phyloP scores from a whole-genome alignment of 2,329 filamentous ascomycete species.

The Cordyceps fumosorosea region DNA sequence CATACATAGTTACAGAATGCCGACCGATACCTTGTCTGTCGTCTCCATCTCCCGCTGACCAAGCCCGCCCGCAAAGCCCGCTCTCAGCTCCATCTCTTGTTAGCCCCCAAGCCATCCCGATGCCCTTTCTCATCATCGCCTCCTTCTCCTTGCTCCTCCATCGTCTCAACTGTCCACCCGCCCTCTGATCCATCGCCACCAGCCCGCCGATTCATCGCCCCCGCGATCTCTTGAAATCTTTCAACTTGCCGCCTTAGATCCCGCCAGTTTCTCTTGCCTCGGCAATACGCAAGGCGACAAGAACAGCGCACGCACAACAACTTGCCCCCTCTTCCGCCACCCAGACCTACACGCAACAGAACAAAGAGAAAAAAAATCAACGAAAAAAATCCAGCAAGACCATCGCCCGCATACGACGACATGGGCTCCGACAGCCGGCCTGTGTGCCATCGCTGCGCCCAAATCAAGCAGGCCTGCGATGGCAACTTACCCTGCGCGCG shows the following conservation, averaged over 20 bases:
- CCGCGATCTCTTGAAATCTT: background rate
- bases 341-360: background rate
- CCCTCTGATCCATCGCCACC: background rate
- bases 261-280: background rate
- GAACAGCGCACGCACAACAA: background rate
- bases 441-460: constrained; percentile 29
- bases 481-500: constrained; percentile 27
- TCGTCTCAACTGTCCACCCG: background rate
- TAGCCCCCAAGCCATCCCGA: background rate
- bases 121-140: background rate
- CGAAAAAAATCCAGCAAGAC: background rate
- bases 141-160: background rate
- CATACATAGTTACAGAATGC: too few species aligned
- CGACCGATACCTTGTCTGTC: background rate
- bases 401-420: background rate
- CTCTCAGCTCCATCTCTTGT: constrained; percentile 2
- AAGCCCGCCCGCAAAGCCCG: background rate
- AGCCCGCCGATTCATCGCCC: background rate
- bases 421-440: constrained; percentile 25
- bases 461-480: constrained; percentile 31
- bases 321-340: background rate
- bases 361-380: background rate
- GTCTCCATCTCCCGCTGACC: constrained; percentile 4
- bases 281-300: background rate
- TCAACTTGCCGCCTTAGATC: background rate